Evolutionary conservation across 495 filamentous ascomycete genomes (phyloP).

Genomic region (Elasticomyces elasticus): DNA sequence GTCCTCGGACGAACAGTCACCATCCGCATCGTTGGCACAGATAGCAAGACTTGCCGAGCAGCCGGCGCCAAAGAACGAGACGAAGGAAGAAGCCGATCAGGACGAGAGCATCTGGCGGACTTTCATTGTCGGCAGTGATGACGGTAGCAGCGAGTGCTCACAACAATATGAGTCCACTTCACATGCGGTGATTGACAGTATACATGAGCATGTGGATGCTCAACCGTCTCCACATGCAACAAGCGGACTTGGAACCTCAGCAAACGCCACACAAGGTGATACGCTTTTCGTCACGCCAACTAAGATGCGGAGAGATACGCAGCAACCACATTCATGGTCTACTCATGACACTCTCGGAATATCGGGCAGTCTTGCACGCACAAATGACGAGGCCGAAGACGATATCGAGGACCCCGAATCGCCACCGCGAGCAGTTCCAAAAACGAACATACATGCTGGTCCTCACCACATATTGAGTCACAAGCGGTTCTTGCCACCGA

Average conservation of each 20-base stretch:
- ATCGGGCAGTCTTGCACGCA: background rate
- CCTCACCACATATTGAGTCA: background rate
- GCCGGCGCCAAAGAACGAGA: background rate
- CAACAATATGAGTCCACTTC: background rate
- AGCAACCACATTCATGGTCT: background rate
- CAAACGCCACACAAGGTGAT: slow-evolving; percentile 4
- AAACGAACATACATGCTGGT: background rate
- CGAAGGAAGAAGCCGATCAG: background rate
- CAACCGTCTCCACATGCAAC: background rate
- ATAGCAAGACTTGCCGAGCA: slow-evolving; percentile 2
- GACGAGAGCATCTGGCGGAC: slow-evolving; percentile 11
- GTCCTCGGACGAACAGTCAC: background rate
- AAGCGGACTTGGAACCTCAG: slow-evolving; percentile 17
- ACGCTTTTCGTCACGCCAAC: background rate
- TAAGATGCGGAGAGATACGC: background rate
- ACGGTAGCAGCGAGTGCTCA: background rate
- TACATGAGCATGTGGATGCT: background rate
- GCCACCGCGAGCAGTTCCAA: background rate
- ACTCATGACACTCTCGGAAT: background rate
- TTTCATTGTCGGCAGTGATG: slow-evolving; percentile 15
- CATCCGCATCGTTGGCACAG: slow-evolving; percentile 7
- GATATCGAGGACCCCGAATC: background rate
- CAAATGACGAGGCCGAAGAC: background rate
- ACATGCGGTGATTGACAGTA: background rate
- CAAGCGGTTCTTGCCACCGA: background rate